Conservation (phyloP, 2,329 filamentous ascomycete genomes). For the Cytospora leucostoma region DNA sequence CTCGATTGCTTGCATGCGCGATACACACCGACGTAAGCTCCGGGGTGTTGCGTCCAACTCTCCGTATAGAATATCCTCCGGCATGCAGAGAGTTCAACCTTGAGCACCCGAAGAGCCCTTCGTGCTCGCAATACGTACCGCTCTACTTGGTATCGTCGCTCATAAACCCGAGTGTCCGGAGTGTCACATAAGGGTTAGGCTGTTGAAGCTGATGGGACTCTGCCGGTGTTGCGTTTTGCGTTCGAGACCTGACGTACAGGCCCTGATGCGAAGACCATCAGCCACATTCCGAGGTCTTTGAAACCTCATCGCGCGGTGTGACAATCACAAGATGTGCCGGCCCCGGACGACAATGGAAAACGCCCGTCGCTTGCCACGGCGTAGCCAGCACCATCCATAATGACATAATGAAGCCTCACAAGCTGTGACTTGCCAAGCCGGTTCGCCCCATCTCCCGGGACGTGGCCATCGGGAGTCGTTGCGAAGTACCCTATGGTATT, state of each 20-base stretch:
- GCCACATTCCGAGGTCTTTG: no score
- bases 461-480: constrained; percentile 44
- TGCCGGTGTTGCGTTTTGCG: constrained; percentile 37
- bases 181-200: constrained; percentile 37
- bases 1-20: no score
- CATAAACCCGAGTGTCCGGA: constrained; percentile 25
- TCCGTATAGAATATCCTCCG: constrained; percentile 34
- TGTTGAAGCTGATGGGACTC: constrained; percentile 42
- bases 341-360: constrained; percentile 47
- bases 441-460: constrained; percentile 44
- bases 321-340: constrained; percentile 35
- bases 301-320: no score
- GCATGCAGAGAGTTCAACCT: constrained; percentile 35
- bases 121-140: constrained; percentile 35
- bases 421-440: constrained; percentile 49
- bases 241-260: no score
- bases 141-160: constrained; percentile 33
- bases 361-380: constrained; percentile 46
- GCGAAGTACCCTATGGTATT: no score
- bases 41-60: constrained; percentile 33
- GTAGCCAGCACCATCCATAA: constrained; percentile 47
- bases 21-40: constrained; percentile 29
- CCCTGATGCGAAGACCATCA: no score
- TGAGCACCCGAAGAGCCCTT: constrained; percentile 32
- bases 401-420: constrained; percentile 51